phyloP scores from a whole-genome alignment of 2,329 filamentous ascomycete species.

The Truncatella angustata region DNA sequence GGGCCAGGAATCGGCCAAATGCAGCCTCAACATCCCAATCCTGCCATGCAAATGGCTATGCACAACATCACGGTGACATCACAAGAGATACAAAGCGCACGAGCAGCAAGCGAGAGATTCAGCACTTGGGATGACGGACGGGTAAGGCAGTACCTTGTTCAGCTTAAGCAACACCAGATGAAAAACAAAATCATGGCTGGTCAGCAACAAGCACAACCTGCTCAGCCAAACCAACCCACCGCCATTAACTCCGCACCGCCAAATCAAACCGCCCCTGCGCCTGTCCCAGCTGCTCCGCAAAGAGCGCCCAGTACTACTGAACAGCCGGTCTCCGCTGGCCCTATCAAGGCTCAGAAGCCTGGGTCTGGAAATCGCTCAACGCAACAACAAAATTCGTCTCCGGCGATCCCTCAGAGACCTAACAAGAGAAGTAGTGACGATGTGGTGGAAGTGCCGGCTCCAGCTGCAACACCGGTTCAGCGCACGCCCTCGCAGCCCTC shows the following conservation, averaged over 20 bases:
- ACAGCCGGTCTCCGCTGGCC: constrained; percentile 15
- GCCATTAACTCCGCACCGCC: constrained; percentile 22
- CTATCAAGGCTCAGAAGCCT: constrained; percentile 27
- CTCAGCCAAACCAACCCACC: constrained; percentile 52
- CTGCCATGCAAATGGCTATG: constrained; percentile 15
- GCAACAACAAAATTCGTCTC: constrained; percentile 35
- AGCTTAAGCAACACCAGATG: constrained; percentile 21
- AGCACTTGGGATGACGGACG: constrained; percentile 22
- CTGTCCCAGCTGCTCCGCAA: constrained; percentile 15
- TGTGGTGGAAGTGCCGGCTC: constrained; percentile 22
- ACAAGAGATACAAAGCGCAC: constrained; percentile 23
- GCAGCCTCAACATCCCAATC: constrained; percentile 17
- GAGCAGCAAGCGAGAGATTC: constrained; percentile 20
- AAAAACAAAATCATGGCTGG: constrained; percentile 25
- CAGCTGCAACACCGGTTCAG: constrained; percentile 20
- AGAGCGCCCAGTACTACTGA: constrained; percentile 18
- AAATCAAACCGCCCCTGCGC: constrained; percentile 18
- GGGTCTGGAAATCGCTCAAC: constrained; percentile 30
- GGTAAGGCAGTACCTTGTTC: constrained; percentile 18
- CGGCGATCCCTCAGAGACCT: constrained; percentile 39
- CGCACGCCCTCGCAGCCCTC: constrained; percentile 29
- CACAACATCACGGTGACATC: constrained; percentile 15
- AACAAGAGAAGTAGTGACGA: constrained; percentile 52
- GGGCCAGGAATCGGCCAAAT: background rate
- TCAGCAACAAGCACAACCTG: constrained; percentile 56